Percentiles rank a stretch among this genome's conserved stretches.
These are phyloP conservation scores for Boletus rufocinnamomeus DNA, from an alignment of 768 basidiomycete species.

Conservation along the genomic window DNA sequence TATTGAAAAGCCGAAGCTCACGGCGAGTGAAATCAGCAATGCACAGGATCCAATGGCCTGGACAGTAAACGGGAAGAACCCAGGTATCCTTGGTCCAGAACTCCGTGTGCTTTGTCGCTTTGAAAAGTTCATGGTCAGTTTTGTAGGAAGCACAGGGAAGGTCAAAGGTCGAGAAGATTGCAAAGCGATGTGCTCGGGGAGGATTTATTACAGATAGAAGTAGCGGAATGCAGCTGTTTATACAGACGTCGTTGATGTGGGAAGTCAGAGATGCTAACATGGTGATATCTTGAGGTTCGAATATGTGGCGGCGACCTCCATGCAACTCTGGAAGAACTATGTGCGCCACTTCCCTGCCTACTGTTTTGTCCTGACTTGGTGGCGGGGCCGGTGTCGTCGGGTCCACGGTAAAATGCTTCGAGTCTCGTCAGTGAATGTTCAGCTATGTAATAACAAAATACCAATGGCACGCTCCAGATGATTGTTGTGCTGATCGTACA, in stretches of 20 bases:
- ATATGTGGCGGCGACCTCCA: too few species aligned
- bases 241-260: too few species aligned
- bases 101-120: neutral
- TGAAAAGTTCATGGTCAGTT: neutral
- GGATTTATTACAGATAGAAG: neutral
- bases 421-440: neutral
- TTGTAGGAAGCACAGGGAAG: neutral
- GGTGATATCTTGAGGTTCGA: neutral
- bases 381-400: neutral
- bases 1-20: neutral
- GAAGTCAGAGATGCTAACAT: neutral
- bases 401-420: neutral
- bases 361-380: too few species aligned
- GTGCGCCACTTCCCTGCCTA: too few species aligned
- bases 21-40: neutral
- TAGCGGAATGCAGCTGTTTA: neutral
- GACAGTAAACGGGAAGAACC: neutral
- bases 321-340: too few species aligned
- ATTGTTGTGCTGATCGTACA: neutral
- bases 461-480: neutral
- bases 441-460: neutral
- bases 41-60: slow-evolving; percentile 1
- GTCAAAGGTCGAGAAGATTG: neutral
- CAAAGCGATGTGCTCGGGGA: neutral
- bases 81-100: too few species aligned